phyloP scores from a whole-genome alignment of 176 grass and related monocot genomes.

The Thinopyrum elongatum region DNA sequence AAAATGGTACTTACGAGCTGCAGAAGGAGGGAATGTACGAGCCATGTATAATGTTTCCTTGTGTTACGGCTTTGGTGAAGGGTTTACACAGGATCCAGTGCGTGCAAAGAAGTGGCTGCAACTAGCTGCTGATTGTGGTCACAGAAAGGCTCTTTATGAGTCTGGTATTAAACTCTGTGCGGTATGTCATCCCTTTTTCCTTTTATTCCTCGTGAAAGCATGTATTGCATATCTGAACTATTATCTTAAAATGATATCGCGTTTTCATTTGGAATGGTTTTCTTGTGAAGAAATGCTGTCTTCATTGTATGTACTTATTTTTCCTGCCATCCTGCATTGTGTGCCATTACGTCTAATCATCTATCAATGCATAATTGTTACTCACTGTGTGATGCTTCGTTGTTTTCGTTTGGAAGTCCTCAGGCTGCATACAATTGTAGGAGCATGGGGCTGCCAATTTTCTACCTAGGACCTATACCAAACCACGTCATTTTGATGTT shows the following conservation, averaged over 20 bases:
- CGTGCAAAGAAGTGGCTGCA: conserved; percentile 66
- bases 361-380: neutral
- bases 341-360: neutral
- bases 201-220: neutral
- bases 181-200: conserved; percentile 39
- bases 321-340: neutral
- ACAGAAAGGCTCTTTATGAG: conserved; percentile 70
- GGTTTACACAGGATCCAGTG: conserved; percentile 40
- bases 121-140: conserved; percentile 69
- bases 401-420: neutral
- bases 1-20: conserved; percentile 72
- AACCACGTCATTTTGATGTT: neutral
- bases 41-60: conserved; percentile 82
- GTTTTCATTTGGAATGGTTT: neutral
- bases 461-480: neutral
- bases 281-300: neutral
- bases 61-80: conserved; percentile 62
- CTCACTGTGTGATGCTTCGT: neutral
- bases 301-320: neutral
- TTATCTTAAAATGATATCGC: neutral
- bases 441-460: neutral
- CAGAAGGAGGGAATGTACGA: conserved; percentile 60
- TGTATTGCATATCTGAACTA: neutral
- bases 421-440: neutral
- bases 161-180: conserved; percentile 63